These are phyloP conservation scores for Leccinum fibrillosum DNA, from an alignment of 768 basidiomycete species.

Conservation along the genomic window DNA sequence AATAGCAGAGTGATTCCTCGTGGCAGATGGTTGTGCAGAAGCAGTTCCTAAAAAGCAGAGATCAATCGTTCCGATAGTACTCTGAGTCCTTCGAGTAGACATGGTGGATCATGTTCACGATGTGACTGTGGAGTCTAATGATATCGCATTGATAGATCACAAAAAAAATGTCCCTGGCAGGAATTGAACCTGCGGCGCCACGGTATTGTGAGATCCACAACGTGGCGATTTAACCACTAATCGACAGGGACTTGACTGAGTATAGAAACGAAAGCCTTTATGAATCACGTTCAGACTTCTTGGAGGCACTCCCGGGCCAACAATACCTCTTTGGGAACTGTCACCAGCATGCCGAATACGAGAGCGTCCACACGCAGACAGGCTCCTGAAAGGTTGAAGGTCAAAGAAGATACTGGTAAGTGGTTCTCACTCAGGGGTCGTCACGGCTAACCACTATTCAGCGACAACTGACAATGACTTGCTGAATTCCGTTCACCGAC, in stretches of 20 bases:
- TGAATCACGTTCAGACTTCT: too few relatives aligned
- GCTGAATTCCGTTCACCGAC: not conserved
- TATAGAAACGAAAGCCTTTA: too few relatives aligned
- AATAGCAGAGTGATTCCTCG: slow-evolving; percentile 74
- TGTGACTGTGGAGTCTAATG: too few relatives aligned
- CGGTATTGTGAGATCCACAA: slow-evolving; percentile 36
- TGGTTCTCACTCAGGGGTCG: not conserved
- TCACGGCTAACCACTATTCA: not conserved
- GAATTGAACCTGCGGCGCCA: slow-evolving; percentile 37
- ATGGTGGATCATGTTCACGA: slow-evolving; percentile 4
- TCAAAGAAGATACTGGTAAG: not conserved
- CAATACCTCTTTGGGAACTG: too few relatives aligned
- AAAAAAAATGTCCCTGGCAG: slow-evolving; percentile 30
- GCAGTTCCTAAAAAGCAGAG: slow-evolving; percentile 80
- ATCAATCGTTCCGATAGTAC: slow-evolving; percentile 37
- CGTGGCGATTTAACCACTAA: slow-evolving; percentile 43
- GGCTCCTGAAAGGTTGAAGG: not conserved
- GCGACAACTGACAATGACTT: slow-evolving; percentile 1
- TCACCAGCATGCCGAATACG: slow-evolving; percentile 11
- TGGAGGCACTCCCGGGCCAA: too few relatives aligned
- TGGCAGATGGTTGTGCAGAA: slow-evolving; percentile 76
- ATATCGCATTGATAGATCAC: too few relatives aligned
- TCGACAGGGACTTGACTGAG: slow-evolving; percentile 35
- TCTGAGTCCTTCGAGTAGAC: slow-evolving; percentile 12
- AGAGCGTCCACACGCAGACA: slow-evolving; percentile 5